These are phyloP conservation scores for Ceratobasidium sp. DNA, from an alignment of 1,284 basidiomycete species.

Conservation along the genomic window DNA sequence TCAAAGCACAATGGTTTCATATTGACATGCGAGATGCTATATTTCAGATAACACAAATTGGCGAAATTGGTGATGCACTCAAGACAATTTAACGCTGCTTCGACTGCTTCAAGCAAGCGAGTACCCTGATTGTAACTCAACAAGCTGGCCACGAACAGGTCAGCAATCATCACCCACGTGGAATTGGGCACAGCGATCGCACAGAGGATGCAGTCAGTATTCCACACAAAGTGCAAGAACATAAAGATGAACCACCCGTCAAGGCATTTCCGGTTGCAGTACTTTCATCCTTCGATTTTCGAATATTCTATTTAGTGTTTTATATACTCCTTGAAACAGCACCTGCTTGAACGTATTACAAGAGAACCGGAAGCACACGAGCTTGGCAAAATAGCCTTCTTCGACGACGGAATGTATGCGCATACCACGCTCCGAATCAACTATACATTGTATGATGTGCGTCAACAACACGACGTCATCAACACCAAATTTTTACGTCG, in stretches of 20 bases:
- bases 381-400: slow-evolving; percentile 41
- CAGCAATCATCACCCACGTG: slow-evolving; percentile 28
- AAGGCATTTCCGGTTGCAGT: slow-evolving; percentile 42
- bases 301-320: slow-evolving; percentile 45
- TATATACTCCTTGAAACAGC: slow-evolving; percentile 42
- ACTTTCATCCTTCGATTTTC: no score
- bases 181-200: slow-evolving; percentile 37
- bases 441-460: slow-evolving; percentile 51
- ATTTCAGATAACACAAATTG: slow-evolving; percentile 43
- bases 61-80: slow-evolving; percentile 23
- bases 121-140: neutral
- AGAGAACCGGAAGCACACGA: slow-evolving; percentile 32
- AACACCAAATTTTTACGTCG: slow-evolving; percentile 32
- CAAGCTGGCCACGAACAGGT: neutral
- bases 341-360: slow-evolving; percentile 42
- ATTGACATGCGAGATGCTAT: slow-evolving; percentile 41
- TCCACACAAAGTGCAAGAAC: slow-evolving; percentile 37
- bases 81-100: slow-evolving; percentile 24
- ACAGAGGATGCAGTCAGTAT: slow-evolving; percentile 43
- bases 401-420: slow-evolving; percentile 45
- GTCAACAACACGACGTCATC: slow-evolving; percentile 41
- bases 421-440: slow-evolving; percentile 47
- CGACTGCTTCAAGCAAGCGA: slow-evolving; percentile 2
- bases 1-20: slow-evolving; percentile 43
- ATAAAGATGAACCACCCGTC: slow-evolving; percentile 44